Percentiles rank a stretch among this genome's conserved stretches.
phyloP scores from a whole-genome alignment of 2,329 filamentous ascomycete species.

The Fusarium chuoi region DNA sequence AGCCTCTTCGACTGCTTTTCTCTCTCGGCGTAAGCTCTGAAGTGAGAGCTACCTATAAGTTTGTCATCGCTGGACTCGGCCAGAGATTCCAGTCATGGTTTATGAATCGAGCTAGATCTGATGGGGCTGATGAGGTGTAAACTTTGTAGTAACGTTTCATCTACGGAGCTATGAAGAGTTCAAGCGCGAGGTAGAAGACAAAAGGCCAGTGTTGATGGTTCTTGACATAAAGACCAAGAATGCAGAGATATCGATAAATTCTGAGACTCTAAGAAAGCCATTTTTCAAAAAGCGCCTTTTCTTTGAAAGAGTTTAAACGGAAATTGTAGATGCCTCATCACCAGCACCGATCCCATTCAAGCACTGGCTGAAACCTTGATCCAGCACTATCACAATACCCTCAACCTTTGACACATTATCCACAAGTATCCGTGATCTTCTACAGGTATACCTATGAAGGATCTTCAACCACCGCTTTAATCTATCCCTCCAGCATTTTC shows the following conservation, averaged over 20 bases:
- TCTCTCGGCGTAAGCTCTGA: constrained; percentile 31
- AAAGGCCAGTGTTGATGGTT: not conserved
- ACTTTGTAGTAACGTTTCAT: not conserved
- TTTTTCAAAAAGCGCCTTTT: not conserved
- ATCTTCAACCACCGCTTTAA: not conserved
- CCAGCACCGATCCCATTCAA: not conserved
- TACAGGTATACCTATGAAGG: not conserved
- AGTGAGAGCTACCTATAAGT: not conserved
- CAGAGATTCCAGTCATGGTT: not conserved
- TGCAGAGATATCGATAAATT: not conserved
- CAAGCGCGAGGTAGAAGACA: not conserved
- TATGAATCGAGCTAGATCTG: not conserved
- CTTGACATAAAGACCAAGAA: not conserved
- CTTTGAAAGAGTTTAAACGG: not conserved
- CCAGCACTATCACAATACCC: not conserved
- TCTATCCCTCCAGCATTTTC: not conserved
- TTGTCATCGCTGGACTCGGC: not conserved
- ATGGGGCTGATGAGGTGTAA: not conserved
- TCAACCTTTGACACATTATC: not conserved
- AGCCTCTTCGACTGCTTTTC: constrained; percentile 19
- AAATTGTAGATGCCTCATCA: not conserved
- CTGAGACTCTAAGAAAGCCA: not conserved
- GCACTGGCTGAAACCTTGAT: not conserved
- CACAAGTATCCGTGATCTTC: not conserved
- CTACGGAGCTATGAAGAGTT: not conserved